phyloP scores from a whole-genome alignment of 1,139 yeast genomes.

The Trichomonascaceae sp. region DNA sequence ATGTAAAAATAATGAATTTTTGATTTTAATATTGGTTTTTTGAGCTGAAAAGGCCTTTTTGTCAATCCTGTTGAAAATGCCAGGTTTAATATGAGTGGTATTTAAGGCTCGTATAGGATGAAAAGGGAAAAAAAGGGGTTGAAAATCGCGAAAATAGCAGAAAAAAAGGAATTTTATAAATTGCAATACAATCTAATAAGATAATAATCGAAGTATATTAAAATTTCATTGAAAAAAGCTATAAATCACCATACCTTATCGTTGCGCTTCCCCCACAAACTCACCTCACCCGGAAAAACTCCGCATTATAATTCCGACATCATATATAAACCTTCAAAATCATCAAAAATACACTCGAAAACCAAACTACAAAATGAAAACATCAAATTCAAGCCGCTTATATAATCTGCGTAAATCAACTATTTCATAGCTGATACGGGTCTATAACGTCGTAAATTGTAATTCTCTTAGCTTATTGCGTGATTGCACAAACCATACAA shows the following conservation, averaged over 20 bases:
- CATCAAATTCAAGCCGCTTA: background rate
- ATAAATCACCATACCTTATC: background rate
- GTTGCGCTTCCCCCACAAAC: background rate
- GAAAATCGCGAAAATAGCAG: background rate
- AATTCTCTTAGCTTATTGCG: background rate
- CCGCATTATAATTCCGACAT: background rate
- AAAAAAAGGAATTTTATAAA: too few species aligned
- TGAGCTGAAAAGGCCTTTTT: background rate
- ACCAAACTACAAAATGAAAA: background rate
- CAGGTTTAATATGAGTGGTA: background rate
- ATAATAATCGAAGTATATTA: too few species aligned
- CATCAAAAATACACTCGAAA: background rate
- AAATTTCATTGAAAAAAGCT: too few species aligned
- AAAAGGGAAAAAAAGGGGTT: background rate
- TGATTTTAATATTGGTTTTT: background rate
- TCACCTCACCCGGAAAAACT: background rate
- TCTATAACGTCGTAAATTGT: background rate
- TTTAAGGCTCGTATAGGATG: background rate
- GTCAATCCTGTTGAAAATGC: background rate
- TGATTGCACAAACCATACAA: background rate
- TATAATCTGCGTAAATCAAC: background rate
- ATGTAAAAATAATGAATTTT: background rate
- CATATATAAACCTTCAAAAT: background rate
- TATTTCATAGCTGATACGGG: background rate
- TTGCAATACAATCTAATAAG: too few species aligned